Evolutionary conservation across 768 basidiomycete genomes (phyloP).

Genomic region (Steccherinum ochraceum): DNA sequence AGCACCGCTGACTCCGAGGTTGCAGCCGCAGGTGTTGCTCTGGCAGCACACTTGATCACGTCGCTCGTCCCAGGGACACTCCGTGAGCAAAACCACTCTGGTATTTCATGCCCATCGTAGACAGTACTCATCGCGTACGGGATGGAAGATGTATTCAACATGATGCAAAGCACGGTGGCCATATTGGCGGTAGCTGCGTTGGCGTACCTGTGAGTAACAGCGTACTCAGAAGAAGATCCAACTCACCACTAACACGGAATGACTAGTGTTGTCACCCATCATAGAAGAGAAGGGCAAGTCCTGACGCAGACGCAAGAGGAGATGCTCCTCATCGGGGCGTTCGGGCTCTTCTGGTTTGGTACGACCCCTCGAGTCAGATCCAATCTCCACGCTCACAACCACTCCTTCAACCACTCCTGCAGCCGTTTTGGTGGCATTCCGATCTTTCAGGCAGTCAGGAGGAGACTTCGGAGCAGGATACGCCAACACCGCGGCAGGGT

Average conservation of each 20-base stretch:
- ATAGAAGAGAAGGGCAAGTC: constrained; percentile 51
- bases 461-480: constrained; percentile 3
- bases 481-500: background rate
- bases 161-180: constrained; percentile 65
- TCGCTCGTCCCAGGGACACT: constrained; percentile 13
- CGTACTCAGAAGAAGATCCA: no score
- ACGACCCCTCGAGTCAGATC: constrained; percentile 23
- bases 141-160: constrained; percentile 22
- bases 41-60: constrained; percentile 14
- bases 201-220: constrained; percentile 51
- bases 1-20: no score
- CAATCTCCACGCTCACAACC: background rate
- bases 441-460: constrained; percentile 28
- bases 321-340: constrained; percentile 60
- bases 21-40: constrained; percentile 14
- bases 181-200: constrained; percentile 60
- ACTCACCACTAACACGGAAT: background rate
- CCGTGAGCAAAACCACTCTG: constrained; percentile 10
- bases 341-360: constrained; percentile 78
- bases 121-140: background rate
- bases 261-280: constrained; percentile 59
- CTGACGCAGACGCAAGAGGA: constrained; percentile 72
- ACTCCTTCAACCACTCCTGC: constrained; percentile 1
- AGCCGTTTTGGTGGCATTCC: constrained; percentile 40
- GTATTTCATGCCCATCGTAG: background rate